Percentiles rank a stretch among this genome's conserved stretches.
These are phyloP conservation scores for Tricladium varicosporioides DNA, from an alignment of 2,329 filamentous ascomycete species.

Conservation along the genomic window DNA sequence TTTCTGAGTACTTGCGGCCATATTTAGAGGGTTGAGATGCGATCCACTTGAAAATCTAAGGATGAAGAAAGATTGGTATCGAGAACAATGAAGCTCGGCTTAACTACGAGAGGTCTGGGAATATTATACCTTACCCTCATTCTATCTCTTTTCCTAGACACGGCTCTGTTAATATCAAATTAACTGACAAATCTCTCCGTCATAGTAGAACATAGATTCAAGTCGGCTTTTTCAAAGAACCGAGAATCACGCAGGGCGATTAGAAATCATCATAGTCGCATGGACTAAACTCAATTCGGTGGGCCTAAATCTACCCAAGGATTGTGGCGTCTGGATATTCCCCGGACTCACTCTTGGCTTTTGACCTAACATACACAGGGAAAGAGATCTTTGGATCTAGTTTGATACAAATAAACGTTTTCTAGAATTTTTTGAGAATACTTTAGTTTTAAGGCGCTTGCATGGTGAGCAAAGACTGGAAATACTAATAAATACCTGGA, in stretches of 20 bases:
- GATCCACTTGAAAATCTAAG: neutral
- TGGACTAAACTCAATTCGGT: neutral
- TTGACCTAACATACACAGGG: no score
- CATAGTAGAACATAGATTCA: neutral
- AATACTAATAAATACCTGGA: no score
- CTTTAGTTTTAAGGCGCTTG: no score
- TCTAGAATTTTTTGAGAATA: no score
- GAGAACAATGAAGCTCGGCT: neutral
- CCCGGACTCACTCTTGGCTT: no score
- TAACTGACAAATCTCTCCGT: neutral
- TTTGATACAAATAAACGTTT: no score
- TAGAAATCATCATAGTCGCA: neutral
- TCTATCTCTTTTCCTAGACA: neutral
- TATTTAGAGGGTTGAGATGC: conserved; percentile 4
- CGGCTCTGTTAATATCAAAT: neutral
- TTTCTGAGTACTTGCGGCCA: conserved; percentile 29
- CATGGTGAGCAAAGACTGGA: no score
- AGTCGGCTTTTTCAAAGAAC: neutral
- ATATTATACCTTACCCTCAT: neutral
- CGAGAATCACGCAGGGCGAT: neutral
- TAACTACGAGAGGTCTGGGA: neutral
- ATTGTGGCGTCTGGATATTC: no score
- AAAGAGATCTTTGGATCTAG: no score
- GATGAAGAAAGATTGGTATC: neutral
- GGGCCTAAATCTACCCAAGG: no score